phyloP scores from a whole-genome alignment of 495 filamentous ascomycete species.

The Aspergillus haitiensis region DNA sequence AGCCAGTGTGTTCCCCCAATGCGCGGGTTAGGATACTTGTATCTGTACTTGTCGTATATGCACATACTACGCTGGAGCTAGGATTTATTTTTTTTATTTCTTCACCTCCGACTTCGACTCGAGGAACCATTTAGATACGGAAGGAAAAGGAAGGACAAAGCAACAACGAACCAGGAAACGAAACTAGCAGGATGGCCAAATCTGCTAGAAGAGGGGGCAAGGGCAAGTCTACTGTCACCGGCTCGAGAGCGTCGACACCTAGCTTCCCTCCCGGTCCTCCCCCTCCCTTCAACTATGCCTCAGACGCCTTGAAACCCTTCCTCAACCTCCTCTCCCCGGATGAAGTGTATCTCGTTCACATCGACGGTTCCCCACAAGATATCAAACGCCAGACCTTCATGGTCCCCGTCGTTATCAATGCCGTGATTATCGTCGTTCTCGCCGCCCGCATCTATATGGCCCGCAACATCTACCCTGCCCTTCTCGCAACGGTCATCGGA shows the following conservation, averaged over 20 bases:
- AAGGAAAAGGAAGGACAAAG: slow-evolving; percentile 5
- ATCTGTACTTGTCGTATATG: neutral
- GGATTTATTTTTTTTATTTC: neutral
- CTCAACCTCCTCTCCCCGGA: slow-evolving; percentile 57
- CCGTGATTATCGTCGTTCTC: slow-evolving; percentile 58
- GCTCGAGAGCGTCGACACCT: slow-evolving; percentile 36
- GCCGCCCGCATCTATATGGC: slow-evolving; percentile 60
- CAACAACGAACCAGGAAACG: neutral
- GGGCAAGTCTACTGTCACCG: slow-evolving; percentile 31
- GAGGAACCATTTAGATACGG: neutral
- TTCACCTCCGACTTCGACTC: neutral
- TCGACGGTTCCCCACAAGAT: slow-evolving; percentile 61
- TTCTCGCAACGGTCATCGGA: slow-evolving; percentile 62
- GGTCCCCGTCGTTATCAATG: slow-evolving; percentile 70
- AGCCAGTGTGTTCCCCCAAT: neutral
- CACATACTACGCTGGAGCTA: too few species aligned
- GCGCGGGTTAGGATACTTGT: neutral
- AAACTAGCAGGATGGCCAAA: slow-evolving; percentile 38
- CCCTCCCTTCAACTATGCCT: slow-evolving; percentile 63
- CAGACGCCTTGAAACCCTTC: slow-evolving; percentile 59
- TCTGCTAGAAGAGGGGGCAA: slow-evolving; percentile 37
- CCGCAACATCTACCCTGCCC: slow-evolving; percentile 63
- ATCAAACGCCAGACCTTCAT: slow-evolving; percentile 77
- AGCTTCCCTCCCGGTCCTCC: slow-evolving; percentile 46
- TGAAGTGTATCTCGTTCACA: slow-evolving; percentile 76